Evolutionary conservation across 495 filamentous ascomycete species (phyloP), one percentile per base, ranked within the genome.

Genomic region (Hyphodiscus hymeniophilus): DNA sequence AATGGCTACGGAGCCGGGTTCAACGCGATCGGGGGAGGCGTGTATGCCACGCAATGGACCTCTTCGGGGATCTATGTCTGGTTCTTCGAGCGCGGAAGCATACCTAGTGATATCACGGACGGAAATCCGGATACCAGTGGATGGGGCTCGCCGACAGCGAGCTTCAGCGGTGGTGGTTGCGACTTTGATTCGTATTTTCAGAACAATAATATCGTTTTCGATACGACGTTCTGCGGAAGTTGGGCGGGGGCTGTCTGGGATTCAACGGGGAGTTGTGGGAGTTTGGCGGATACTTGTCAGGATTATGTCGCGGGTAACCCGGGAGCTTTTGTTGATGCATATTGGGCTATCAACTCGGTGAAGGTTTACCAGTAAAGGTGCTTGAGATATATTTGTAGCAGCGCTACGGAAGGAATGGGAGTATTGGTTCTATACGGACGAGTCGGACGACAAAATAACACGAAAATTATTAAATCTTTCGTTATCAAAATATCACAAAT

Each of bases 11-110:
- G 86, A 24, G 64, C 70, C 16, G 73, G 70, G 0, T 92, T 94
- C 74, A 95, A 95, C 67, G 55, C 51, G 10, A 69, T 69, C 7
- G 75, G 79, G 1, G 89, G 89, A 33, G 89, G 89, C 47, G 73
- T 94, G 2, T 94, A 87, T 56, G 85, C 84, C 2, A 77, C 84
- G 56, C 78, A 91, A 55, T 90, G 85, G 85, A 85, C 75, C n/a
- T 67, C 69, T 12, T 54, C 70, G 2, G 73, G 63, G 34, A 83
- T 95, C 62, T 80, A 79, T 47, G 76, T 92, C 47, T 60, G 55
- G 54, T 60, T 60, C 42, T 60, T 51, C 15, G 51, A 51, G 3
- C 30, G 54, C 2, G 48, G 43, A 13, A 26, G 12, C 16, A 65
- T 74, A n/a, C 84, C 85, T 1, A 11, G 18, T 13, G 77, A 80